Evolutionary conservation across 768 basidiomycete genomes (phyloP), one percentile per base, ranked within the genome.

Genomic region (Lactarius akahatsu): DNA sequence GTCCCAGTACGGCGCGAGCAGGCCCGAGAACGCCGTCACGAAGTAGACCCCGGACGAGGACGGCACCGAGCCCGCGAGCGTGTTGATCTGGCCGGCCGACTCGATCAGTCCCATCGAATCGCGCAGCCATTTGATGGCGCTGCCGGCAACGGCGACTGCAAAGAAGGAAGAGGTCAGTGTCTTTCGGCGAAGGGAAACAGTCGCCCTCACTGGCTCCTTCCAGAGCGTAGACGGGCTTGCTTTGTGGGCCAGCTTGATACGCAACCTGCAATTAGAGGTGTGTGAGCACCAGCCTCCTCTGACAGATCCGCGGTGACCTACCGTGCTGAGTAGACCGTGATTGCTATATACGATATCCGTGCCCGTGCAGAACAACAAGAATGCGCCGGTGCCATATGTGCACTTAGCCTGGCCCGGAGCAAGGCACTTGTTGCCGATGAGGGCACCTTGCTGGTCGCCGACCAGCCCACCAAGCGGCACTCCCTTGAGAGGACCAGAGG

Each of bases 1-100:
- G 76, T 99, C 97, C 97, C 97, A 98, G 78, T 94, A 97, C 7
- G 97, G 97, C 23, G 97, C 97, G 32, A 99, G 86, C 30, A 99
- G 82, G 63, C 97, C 97, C 47, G 90, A 90, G 80, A 99, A 98
- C 8, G 94, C 96, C 1, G 96, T 96, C 41, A 98, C 96, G 73
- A 98, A 99, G 79, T 92, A 98, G 36, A 97, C 83, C 9, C 96
- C 96, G 41, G 92, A 96, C 0, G 92, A 89, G 71, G 89, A 86
- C 6, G 84, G 77, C 57, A 89, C 94, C 41, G 86, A 83, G 3
- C 82, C 85, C 2, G 94, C 96, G 38, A 98, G 84, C 7, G 80
- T 81, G 73, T 98, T 98, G 73, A 98, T 90, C 63, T 98, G 92
- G 20, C 78, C 78, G 0, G 96, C 92, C 32, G 88, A 82, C 34